Base-by-base conservation (phyloP, 1,139 yeast species). In the Geotrichum citri-aurantii region DNA sequence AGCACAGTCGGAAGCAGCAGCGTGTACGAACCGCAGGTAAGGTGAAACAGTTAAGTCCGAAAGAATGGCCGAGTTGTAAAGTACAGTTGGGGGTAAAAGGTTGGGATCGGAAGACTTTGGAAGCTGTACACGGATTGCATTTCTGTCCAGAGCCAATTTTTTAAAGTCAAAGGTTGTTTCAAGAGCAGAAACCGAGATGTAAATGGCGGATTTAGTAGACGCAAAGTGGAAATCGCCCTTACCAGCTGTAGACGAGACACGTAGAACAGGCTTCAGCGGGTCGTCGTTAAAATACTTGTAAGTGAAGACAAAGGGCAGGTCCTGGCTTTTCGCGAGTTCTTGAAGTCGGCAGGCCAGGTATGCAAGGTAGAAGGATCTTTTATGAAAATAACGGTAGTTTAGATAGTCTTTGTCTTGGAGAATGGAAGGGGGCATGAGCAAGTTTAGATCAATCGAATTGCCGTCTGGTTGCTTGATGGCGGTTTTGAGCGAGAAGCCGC, bases 391-490 rank as follows among this genome's bases (percentile, higher is more conserved):
- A 69, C 98, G 80, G 74, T 88, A 91, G 73, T 93, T 93, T 65
- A 92, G 77, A 69, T 86, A 90, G 71, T 93, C 99, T 73, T 95
- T 93, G 56, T 86, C 85, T 68, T 86, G 93, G 69, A 93, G 86
- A 55, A 88, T 69, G 29, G 75, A 75, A 56, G 76, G 73, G 2
- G 97, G 97, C 95, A 93, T 92, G 10, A 89, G 84, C 59, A 92
- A 77, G 46, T 88, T 79, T 55, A 93, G 79, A 70, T 93, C 99
- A 19, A 92, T 81, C 2, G 88, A 77, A 69, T 83, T 77, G 0
- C 87, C 86, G 51, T 80, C 78, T 31, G 85, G 85, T 59, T 78
- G 78, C 57, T 81, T 80, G 40, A 88, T 86, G 1, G 88, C 90
- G 0, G 96, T 85, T 67, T 89, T 89, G 65, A 92, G 77, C 1